These are phyloP conservation scores for Chaetomium strumarium DNA, from an alignment of 2,329 filamentous ascomycete species.

Conservation along the genomic window DNA sequence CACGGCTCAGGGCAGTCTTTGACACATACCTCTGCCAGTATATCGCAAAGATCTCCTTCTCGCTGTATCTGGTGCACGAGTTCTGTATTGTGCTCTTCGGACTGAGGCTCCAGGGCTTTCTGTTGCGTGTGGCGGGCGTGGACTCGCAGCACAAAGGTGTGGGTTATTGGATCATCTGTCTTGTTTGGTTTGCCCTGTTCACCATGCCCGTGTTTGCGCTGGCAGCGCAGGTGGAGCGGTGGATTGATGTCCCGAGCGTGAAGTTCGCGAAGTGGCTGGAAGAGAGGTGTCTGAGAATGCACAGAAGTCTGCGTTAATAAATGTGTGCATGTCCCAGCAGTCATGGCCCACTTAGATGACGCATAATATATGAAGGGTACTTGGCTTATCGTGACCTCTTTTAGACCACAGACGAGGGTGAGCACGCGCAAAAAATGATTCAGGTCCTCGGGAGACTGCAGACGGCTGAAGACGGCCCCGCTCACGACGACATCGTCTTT, in stretches of 20 bases:
- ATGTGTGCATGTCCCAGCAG: too few relatives aligned
- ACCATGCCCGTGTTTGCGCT: constrained; percentile 2
- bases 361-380: too few relatives aligned
- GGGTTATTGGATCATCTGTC: background rate
- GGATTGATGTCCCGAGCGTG: constrained; percentile 5
- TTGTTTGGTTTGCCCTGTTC: constrained; percentile 1
- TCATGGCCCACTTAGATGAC: too few relatives aligned
- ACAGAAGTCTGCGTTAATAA: background rate
- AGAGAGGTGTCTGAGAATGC: constrained; percentile 1
- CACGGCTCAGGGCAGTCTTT: background rate
- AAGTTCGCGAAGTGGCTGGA: constrained; percentile 7
- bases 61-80: constrained; percentile 8
- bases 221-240: constrained; percentile 6
- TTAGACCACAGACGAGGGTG: too few relatives aligned
- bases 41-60: constrained; percentile 1
- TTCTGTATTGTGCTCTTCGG: constrained; percentile 6
- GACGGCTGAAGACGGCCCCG: too few relatives aligned
- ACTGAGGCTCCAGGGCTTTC: background rate
- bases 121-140: background rate
- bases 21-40: constrained; percentile 1
- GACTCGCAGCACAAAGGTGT: background rate
- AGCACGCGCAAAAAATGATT: too few relatives aligned
- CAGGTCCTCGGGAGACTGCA: too few relatives aligned
- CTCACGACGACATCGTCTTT: too few relatives aligned
- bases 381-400: too few relatives aligned